Evolutionary conservation across 176 grass and related monocot species (phyloP).

Genomic region (Oryza australiensis): DNA sequence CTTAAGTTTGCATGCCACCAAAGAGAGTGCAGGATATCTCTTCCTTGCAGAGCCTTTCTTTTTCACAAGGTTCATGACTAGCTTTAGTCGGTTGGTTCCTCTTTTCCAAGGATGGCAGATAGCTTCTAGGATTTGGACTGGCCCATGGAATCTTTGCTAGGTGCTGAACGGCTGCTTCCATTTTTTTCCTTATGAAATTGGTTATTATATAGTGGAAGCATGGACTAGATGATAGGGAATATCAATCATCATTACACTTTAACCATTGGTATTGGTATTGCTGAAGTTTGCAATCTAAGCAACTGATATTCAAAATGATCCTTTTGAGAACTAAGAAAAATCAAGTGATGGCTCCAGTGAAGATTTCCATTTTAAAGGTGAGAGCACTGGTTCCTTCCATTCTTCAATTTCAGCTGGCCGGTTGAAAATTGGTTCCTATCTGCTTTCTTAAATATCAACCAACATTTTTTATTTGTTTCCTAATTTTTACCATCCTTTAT

Average conservation of each 20-base stretch:
- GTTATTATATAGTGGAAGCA: slow-evolving; percentile 25
- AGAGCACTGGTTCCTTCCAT: background rate
- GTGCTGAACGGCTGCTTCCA: slow-evolving; percentile 6
- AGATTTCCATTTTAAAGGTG: slow-evolving; percentile 16
- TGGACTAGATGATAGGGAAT: slow-evolving; percentile 1
- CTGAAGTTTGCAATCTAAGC: slow-evolving; percentile 38
- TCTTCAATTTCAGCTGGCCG: background rate
- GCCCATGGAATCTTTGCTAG: slow-evolving; percentile 42
- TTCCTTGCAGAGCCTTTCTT: slow-evolving; percentile 15
- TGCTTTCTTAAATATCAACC: background rate
- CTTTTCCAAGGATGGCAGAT: slow-evolving; percentile 37
- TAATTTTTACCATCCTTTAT: background rate
- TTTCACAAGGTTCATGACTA: slow-evolving; percentile 17
- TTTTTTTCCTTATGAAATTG: slow-evolving; percentile 9
- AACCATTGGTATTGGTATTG: slow-evolving; percentile 21
- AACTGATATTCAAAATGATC: slow-evolving; percentile 28
- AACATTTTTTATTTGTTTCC: background rate
- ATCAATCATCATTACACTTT: slow-evolving; percentile 22
- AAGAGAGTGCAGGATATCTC: slow-evolving; percentile 10
- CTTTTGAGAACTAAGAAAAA: background rate
- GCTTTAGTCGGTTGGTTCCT: slow-evolving; percentile 25
- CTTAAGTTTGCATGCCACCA: slow-evolving; percentile 17
- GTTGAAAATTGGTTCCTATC: background rate
- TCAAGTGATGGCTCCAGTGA: slow-evolving; percentile 18
- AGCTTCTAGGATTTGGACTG: slow-evolving; percentile 40